Evolutionary conservation across 1,284 basidiomycete species (phyloP).

Genomic region (Boletus mariae): DNA sequence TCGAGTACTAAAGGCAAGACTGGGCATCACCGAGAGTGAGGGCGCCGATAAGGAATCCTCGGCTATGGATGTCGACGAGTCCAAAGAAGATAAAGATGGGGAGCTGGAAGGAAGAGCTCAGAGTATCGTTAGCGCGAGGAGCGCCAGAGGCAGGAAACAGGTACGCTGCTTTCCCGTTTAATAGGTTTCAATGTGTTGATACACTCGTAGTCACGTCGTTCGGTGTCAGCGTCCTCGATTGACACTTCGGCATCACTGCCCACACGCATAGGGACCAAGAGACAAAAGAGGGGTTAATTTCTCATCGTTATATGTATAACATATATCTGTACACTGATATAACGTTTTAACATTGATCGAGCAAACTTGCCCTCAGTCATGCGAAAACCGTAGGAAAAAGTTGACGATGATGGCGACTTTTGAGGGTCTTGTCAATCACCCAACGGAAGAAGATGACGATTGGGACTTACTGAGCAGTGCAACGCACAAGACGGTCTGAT

Average conservation of each 20-base stretch:
- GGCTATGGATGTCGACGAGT: constrained; percentile 39
- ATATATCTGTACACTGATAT: constrained; percentile 4
- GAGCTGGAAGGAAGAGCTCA: constrained; percentile 55
- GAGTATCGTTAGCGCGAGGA: constrained; percentile 62
- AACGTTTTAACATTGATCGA: constrained; percentile 11
- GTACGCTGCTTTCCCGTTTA: constrained; percentile 36
- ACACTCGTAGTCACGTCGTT: constrained; percentile 48
- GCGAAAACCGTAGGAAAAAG: constrained; percentile 80
- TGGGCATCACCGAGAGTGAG: constrained; percentile 54
- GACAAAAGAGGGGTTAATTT: constrained; percentile 51
- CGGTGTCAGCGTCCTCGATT: constrained; percentile 63
- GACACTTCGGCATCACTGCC: constrained; percentile 54
- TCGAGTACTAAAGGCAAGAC: constrained; percentile 60
- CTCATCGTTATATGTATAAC: neutral
- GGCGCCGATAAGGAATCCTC: constrained; percentile 33
- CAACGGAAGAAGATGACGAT: neutral
- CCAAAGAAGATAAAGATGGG: constrained; percentile 34
- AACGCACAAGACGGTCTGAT: constrained; percentile 81
- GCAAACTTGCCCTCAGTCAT: constrained; percentile 13
- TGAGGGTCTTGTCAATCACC: constrained; percentile 5
- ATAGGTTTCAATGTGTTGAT: constrained; percentile 1
- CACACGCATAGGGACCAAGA: constrained; percentile 49
- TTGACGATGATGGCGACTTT: constrained; percentile 86
- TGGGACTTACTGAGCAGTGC: constrained; percentile 70
- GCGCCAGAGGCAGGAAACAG: constrained; percentile 54